Base-by-base conservation (phyloP, 805 yeast species). In the Candida sphagnicola region DNA sequence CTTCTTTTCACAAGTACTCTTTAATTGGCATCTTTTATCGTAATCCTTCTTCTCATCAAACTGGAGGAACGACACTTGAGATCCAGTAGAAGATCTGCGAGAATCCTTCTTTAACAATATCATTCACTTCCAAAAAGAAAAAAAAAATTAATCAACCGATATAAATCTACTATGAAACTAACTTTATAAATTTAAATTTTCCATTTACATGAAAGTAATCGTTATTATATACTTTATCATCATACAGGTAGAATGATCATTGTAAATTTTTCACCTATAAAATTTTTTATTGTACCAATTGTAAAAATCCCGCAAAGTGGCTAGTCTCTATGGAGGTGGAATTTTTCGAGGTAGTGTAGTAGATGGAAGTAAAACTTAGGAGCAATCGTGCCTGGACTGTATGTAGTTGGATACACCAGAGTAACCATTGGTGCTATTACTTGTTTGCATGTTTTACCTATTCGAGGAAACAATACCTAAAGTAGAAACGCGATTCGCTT, bases 11-110 rank as follows among this genome's bases (percentile, higher is more conserved):
- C 39, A 42, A 31, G 40, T 40, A 31, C 51, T 46, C 48, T 58
- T 65, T 44, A 54, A 32, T 33, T 60, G 56, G 50, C 72, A 68
- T 39, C 74, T 54, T 41, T 61, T 61, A n/a, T 50, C 59, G 47
- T 68, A 68, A 45, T 68, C 74, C 48, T 67, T 67, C 58, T 68
- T 68, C 44, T 68, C 74, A 45, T 68, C 74, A 49, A 68, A 68
- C 44, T 63, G 60, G 32, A 57, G 51, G 45, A 63, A 64, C 11
- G 36, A 26, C 15, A 13, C n/a, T 13, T 12, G 29, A 6, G 29
- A 26, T 13, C 29, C 29, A 13, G 60, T 45, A 19, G 60, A 50
- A 21, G 57, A 54, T 18, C 42, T 34, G 11, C 63, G 51, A 36
- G 50, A 43, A 39, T 56, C 58, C 43, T 53, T 59, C 41, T 45